Evolutionary conservation across 2,329 filamentous ascomycete genomes (phyloP).

Genomic region (Cladosporium velox): DNA sequence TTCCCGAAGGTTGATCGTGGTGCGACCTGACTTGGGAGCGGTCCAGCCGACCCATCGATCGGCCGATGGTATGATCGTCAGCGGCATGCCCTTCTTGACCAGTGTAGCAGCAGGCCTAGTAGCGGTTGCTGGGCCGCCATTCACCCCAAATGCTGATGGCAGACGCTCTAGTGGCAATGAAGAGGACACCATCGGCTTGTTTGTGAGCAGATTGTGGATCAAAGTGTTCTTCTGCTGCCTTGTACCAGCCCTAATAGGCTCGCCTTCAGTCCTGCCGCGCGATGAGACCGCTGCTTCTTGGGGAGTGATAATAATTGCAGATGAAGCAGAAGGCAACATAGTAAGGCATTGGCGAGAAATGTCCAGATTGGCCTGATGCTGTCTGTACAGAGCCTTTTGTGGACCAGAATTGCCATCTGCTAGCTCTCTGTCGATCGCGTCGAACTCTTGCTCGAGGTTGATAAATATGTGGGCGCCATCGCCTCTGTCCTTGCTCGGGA

Average conservation of each 20-base stretch:
- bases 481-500: conserved; percentile 64
- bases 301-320: conserved; percentile 85
- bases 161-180: conserved; percentile 77
- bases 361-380: conserved; percentile 70
- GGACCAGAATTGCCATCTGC: neutral
- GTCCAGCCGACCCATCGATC: conserved; percentile 63
- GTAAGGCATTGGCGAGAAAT: conserved; percentile 70
- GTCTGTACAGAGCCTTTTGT: conserved; percentile 34
- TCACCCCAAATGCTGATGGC: conserved; percentile 31
- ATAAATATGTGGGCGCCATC: conserved; percentile 78
- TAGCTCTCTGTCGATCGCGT: conserved; percentile 62
- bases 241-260: conserved; percentile 44
- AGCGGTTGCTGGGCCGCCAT: conserved; percentile 20
- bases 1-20: conserved; percentile 66
- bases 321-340: conserved; percentile 79
- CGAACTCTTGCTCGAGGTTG: conserved; percentile 89
- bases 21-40: conserved; percentile 60
- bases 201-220: conserved; percentile 93
- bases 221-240: conserved; percentile 75
- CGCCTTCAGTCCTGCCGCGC: conserved; percentile 28
- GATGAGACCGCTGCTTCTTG: conserved; percentile 71
- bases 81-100: conserved; percentile 85
- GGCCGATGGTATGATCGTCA: conserved; percentile 79
- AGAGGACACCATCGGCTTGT: conserved; percentile 89
- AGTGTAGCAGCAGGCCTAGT: conserved; percentile 66